Conservation (phyloP, 208 protist species). For the Trypanosoma conorhini region DNA sequence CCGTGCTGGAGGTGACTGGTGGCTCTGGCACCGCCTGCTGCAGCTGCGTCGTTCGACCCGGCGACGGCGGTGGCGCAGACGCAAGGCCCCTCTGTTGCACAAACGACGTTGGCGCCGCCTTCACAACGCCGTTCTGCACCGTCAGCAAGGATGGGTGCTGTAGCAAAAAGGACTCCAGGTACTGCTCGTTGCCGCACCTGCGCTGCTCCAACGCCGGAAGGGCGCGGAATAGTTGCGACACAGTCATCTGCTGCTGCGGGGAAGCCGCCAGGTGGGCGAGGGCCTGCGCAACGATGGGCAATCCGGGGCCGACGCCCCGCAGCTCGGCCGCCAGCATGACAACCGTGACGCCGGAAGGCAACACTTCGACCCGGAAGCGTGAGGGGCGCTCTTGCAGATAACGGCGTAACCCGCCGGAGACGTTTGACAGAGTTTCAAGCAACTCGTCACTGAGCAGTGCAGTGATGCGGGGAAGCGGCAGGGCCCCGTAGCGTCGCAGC, state of each 20-base stretch:
- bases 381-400: slow-evolving; percentile 32
- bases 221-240: slow-evolving; percentile 19
- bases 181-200: slow-evolving; percentile 18
- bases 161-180: slow-evolving; percentile 25
- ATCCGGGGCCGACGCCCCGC: slow-evolving; percentile 1
- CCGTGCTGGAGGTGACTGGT: background rate
- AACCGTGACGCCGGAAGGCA: slow-evolving; percentile 46
- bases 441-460: slow-evolving; percentile 52
- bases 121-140: slow-evolving; percentile 22
- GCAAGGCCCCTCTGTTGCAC: background rate
- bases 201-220: slow-evolving; percentile 26
- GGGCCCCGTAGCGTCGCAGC: slow-evolving; percentile 40
- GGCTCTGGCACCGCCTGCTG: slow-evolving; percentile 5
- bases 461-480: slow-evolving; percentile 66
- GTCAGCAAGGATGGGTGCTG: slow-evolving; percentile 19
- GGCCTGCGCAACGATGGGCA: slow-evolving; percentile 26
- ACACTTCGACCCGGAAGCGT: slow-evolving; percentile 28
- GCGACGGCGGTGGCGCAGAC: background rate
- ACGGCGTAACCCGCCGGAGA: slow-evolving; percentile 33
- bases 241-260: slow-evolving; percentile 28
- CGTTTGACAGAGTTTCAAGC: slow-evolving; percentile 42
- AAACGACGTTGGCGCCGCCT: slow-evolving; percentile 15
- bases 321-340: slow-evolving; percentile 26
- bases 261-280: slow-evolving; percentile 41
- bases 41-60: background rate